Conservation (phyloP, 257 asterid genomes). For the Nyctanthes arbortristis region DNA sequence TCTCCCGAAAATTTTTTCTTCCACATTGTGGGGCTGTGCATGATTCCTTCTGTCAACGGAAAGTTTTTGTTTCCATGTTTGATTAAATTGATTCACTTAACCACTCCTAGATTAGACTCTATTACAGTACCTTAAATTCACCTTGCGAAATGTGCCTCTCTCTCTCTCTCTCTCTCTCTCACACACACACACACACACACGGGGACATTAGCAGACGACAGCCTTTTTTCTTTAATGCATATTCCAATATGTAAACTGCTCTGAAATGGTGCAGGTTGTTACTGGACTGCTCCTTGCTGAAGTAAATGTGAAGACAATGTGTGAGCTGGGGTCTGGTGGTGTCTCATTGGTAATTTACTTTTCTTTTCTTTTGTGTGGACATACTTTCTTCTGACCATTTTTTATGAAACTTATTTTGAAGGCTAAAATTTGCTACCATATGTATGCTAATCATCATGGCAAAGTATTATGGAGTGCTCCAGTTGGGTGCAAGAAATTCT, state of each 20-base stretch:
- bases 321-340: conserved; percentile 93
- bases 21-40: not conserved
- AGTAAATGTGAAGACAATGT: conserved; percentile 96
- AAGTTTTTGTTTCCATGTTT: conserved; percentile 6
- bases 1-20: conserved; percentile 4
- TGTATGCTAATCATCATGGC: not conserved
- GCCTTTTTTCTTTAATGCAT: conserved; percentile 1
- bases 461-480: too few relatives aligned
- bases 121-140: not conserved
- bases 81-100: conserved; percentile 8
- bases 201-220: too few relatives aligned
- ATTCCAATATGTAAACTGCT: conserved; percentile 15
- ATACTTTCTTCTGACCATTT: not conserved
- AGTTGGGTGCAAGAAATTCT: too few relatives aligned
- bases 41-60: conserved; percentile 3
- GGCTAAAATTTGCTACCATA: conserved; percentile 1
- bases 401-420: conserved; percentile 1
- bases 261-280: conserved; percentile 52
- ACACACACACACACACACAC: not conserved
- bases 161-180: not conserved
- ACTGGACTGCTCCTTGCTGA: conserved; percentile 95
- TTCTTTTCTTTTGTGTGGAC: conserved; percentile 13
- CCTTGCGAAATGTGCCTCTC: not conserved
- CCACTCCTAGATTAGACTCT: conserved; percentile 4
- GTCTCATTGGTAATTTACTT: conserved; percentile 75